phyloP scores from a whole-genome alignment of 1,284 basidiomycete species.

The Peniophora sp. region DNA sequence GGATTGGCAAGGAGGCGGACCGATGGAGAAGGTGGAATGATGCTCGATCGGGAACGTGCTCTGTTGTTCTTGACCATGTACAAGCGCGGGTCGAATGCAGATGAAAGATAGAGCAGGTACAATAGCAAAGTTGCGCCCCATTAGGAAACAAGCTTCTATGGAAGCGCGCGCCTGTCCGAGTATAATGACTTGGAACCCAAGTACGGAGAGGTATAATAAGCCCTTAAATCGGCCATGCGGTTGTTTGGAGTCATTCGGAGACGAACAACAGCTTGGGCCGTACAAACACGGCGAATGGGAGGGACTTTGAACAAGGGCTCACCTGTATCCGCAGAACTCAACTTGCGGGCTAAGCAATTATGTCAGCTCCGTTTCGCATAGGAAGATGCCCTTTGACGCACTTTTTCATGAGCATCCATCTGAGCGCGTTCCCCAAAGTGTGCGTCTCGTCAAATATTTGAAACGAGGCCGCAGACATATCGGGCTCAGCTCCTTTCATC shows the following conservation, averaged over 20 bases:
- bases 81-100: neutral
- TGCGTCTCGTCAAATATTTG: slow-evolving; percentile 92
- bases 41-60: neutral
- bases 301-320: slow-evolving; percentile 17
- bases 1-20: slow-evolving; percentile 1
- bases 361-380: slow-evolving; percentile 2
- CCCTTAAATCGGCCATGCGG: too few relatives aligned
- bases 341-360: slow-evolving; percentile 76
- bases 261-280: too few relatives aligned
- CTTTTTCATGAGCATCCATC: slow-evolving; percentile 99
- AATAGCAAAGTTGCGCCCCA: too few relatives aligned
- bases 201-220: too few relatives aligned
- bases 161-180: too few relatives aligned
- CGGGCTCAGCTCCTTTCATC: slow-evolving; percentile 73
- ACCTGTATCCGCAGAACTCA: slow-evolving; percentile 98
- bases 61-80: neutral
- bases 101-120: neutral
- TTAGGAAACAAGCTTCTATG: too few relatives aligned
- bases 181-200: too few relatives aligned
- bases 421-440: slow-evolving; percentile 88
- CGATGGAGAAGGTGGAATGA: neutral
- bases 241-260: too few relatives aligned
- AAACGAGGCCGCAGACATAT: slow-evolving; percentile 88
- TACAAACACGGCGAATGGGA: neutral
- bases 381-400: slow-evolving; percentile 36